Evolutionary conservation across 78 protist species (phyloP).

Genomic region (Guillardia theta): DNA sequence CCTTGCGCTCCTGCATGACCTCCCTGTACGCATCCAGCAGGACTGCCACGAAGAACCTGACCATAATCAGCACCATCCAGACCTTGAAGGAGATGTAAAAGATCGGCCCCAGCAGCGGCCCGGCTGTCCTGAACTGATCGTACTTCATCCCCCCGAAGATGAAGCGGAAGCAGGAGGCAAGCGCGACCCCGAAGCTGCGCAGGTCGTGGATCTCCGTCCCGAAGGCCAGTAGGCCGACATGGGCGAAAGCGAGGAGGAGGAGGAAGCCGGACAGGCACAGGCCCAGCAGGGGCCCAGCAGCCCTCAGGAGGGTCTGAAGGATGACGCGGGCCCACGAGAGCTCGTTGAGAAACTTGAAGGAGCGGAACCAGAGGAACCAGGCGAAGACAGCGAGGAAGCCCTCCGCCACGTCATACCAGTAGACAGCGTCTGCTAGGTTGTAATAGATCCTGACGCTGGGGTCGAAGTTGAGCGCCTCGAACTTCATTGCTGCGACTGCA

Average conservation of each 20-base stretch:
- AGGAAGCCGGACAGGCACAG: neutral
- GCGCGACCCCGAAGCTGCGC: neutral
- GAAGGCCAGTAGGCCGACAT: neutral
- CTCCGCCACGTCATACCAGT: neutral
- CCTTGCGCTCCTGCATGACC: neutral
- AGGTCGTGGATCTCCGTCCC: conserved; percentile 27
- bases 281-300: neutral
- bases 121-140: neutral
- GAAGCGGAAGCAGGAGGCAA: neutral
- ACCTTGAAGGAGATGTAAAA: conserved; percentile 22
- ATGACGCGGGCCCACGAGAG: neutral
- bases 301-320: neutral
- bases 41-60: neutral
- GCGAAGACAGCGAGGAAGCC: neutral
- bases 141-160: neutral
- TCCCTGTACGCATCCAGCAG: neutral
- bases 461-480: neutral
- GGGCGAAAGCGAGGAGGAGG: neutral
- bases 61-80: conserved; percentile 8
- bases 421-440: neutral
- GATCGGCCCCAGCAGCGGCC: neutral
- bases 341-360: neutral
- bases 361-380: neutral
- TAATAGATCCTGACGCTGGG: neutral
- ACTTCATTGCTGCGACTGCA: neutral